Base-by-base conservation (phyloP, 208 protist species). In the Leishmania gerbilli region DNA sequence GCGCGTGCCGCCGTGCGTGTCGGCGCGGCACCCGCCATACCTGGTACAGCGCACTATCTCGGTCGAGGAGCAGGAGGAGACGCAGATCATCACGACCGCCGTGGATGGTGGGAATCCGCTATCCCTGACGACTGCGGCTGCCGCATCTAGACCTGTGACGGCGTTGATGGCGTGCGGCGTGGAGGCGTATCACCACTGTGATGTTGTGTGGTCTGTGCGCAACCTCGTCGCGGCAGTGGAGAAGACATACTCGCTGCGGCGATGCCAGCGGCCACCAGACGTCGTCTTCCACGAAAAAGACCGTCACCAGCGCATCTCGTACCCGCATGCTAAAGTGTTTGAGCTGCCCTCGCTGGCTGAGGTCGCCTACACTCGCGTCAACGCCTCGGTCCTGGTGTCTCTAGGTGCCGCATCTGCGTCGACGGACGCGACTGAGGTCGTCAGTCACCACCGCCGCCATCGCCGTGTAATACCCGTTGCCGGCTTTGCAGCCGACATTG, bases 161-260 rank as follows among this genome's bases (percentile, higher is more conserved):
- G 82, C 58, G 74, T 53, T 89, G 64, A 84, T 86, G 71, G 92
- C 89, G 15, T 97, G 94, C 78, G 93, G 92, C 21, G 78, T 95
- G 13, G 87, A 91, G 78, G 82, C 90, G 62, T 85, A 96, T 47
- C 79, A 81, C 21, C 88, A 87, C 72, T 98, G 95, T 79, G 90
- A 95, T 47, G 91, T 95, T 51, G 77, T 88, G 27, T 96, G 93
- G 93, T 89, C 82, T 8, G 91, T 89, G 51, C 85, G 53, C 17
- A 96, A 95, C 83, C 76, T 90, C 45, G 87, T 92, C n/a, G 89
- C 86, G 13, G 51, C 75, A 42, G 91, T 92, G 53, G 79, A 71
- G 19, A 94, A 94, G 79, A 95, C 90, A 1, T 96, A 91, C 84
- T 95, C 92, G 11, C 83, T 98, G 51, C 95, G 91, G 6, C 93